Percentiles rank a stretch among this genome's conserved stretches.
Evolutionary conservation across 306 rosid genomes (phyloP).

Genomic region (Fragaria nilgerrensis): DNA sequence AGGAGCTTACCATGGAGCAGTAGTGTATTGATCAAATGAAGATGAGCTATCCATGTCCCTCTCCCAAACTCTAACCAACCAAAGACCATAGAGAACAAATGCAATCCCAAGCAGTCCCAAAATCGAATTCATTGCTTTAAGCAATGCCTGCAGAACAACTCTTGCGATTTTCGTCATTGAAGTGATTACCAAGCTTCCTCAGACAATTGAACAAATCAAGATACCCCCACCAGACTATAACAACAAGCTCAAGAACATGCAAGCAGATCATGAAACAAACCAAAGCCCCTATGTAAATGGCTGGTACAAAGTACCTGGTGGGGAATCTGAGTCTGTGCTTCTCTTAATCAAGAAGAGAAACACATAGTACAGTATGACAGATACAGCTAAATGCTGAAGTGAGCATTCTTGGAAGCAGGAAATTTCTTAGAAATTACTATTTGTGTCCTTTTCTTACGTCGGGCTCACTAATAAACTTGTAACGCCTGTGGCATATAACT

Average conservation of each 20-base stretch:
- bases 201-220: not conserved
- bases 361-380: not conserved
- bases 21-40: not conserved
- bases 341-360: not conserved
- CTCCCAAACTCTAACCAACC: constrained; percentile 40
- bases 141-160: constrained; percentile 24
- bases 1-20: constrained; percentile 29
- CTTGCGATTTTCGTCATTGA: constrained; percentile 24
- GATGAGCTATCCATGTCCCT: constrained; percentile 22
- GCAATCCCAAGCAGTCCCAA: constrained; percentile 47
- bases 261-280: not conserved
- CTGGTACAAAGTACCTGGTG: not conserved
- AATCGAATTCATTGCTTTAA: constrained; percentile 33
- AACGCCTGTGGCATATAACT: not conserved
- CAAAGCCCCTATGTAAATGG: not conserved
- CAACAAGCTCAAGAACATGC: not conserved
- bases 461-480: not conserved
- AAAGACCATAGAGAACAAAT: constrained; percentile 34
- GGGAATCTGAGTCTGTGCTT: not conserved
- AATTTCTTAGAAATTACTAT: constrained; percentile 22
- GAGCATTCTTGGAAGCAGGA: constrained; percentile 10
- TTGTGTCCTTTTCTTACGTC: not conserved
- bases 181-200: not conserved
- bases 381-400: not conserved
- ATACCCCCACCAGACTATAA: not conserved